These are phyloP conservation scores for Massarina eburnea DNA, from an alignment of 2,329 filamentous ascomycete species.

Conservation along the genomic window DNA sequence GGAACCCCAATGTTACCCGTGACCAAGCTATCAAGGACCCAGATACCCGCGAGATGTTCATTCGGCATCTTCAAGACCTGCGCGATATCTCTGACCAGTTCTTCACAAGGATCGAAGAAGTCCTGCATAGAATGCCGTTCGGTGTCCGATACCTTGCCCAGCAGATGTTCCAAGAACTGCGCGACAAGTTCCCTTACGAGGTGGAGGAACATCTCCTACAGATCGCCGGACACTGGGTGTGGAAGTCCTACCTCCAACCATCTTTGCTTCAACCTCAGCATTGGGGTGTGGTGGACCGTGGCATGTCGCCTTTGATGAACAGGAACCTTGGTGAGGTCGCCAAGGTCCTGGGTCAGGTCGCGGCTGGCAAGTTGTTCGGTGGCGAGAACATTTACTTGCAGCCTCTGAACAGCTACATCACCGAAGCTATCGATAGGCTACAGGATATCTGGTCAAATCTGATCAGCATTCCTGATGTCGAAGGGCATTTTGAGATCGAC, in stretches of 20 bases:
- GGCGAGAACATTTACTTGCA: conserved; percentile 95
- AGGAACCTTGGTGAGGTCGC: conserved; percentile 87
- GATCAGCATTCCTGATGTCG: conserved; percentile 81
- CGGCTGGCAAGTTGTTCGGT: conserved; percentile 85
- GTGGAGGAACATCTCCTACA: conserved; percentile 77
- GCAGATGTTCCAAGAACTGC: conserved; percentile 79
- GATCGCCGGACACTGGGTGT: conserved; percentile 86
- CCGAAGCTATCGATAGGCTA: conserved; percentile 79
- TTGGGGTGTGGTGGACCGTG: conserved; percentile 87
- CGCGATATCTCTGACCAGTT: conserved; percentile 94
- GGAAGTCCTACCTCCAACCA: conserved; percentile 90
- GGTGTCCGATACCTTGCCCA: conserved; percentile 85
- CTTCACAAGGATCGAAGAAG: conserved; percentile 77
- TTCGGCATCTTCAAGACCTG: conserved; percentile 90
- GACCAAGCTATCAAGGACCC: conserved; percentile 95
- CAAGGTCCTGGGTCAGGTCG: conserved; percentile 88
- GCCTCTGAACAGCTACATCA: conserved; percentile 88
- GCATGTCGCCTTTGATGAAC: conserved; percentile 87
- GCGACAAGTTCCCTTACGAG: conserved; percentile 77
- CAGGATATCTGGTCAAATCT: conserved; percentile 73
- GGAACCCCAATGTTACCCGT: conserved; percentile 80
- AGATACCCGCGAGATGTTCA: conserved; percentile 89
- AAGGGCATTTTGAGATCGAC: conserved; percentile 94
- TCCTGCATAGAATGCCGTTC: conserved; percentile 86
- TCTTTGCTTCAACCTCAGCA: conserved; percentile 88